phyloP scores from a whole-genome alignment of 2,329 filamentous ascomycete species.

The Hypoxylon sp. region DNA sequence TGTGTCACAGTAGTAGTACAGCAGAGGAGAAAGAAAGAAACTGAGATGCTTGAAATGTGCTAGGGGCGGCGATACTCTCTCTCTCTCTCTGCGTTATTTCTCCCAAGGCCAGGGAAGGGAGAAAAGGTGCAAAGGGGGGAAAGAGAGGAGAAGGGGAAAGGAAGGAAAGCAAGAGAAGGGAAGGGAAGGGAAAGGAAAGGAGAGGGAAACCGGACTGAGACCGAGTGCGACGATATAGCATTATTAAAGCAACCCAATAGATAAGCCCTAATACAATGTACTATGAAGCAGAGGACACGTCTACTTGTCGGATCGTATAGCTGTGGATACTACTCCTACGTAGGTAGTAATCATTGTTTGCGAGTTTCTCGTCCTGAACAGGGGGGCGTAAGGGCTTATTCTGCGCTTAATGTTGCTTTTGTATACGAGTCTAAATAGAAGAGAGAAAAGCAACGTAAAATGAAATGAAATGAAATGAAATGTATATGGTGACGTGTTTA shows the following conservation, averaged over 20 bases:
- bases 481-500: background rate
- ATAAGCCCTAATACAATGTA: conserved; percentile 40
- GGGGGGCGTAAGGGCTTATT: no score
- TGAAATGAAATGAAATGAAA: no score
- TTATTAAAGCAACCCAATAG: conserved; percentile 31
- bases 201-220: background rate
- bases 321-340: no score
- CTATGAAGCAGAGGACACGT: conserved; percentile 8
- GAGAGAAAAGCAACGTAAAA: no score
- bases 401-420: no score
- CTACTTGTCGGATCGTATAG: no score
- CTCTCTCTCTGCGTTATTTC: background rate
- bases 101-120: background rate
- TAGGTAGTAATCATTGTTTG: no score
- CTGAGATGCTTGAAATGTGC: background rate
- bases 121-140: background rate
- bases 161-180: background rate
- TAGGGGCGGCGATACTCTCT: background rate
- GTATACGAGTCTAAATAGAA: no score
- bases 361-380: no score
- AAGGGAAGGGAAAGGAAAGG: background rate
- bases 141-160: background rate
- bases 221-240: conserved; percentile 17
- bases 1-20: background rate
- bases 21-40: background rate